phyloP scores from a whole-genome alignment of 108 stramenopile species.

The Fragilaria crotonensis region DNA sequence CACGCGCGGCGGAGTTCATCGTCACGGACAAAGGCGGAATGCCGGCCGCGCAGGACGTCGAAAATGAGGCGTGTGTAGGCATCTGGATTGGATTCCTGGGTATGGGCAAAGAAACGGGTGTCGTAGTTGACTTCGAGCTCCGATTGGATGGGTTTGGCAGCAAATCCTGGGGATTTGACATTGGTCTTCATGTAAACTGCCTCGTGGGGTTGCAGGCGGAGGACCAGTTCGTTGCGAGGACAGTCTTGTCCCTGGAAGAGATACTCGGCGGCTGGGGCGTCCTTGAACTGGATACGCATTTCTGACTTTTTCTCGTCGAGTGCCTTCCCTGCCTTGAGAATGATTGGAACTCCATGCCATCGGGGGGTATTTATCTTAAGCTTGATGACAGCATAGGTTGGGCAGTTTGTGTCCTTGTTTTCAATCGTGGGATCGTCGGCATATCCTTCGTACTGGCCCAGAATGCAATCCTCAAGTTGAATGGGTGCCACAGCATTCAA shows the following conservation, averaged over 20 bases:
- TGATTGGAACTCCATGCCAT: constrained; percentile 96
- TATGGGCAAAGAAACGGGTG: constrained; percentile 42
- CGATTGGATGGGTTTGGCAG: constrained; percentile 70
- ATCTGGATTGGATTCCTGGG: constrained; percentile 66
- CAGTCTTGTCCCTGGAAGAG: constrained; percentile 47
- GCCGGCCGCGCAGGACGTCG: constrained; percentile 88
- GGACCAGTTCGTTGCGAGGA: constrained; percentile 93
- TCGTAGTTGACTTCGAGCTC: constrained; percentile 93
- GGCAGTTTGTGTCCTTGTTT: constrained; percentile 82
- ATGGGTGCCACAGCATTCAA: constrained; percentile 77
- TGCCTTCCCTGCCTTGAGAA: constrained; percentile 96
- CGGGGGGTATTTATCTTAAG: constrained; percentile 88
- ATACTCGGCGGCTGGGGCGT: constrained; percentile 58
- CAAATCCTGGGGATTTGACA: constrained; percentile 91
- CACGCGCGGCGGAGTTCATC: constrained; percentile 93
- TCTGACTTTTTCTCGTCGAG: constrained; percentile 95
- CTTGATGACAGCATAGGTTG: constrained; percentile 86
- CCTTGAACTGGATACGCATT: constrained; percentile 92
- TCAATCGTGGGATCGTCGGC: constrained; percentile 83
- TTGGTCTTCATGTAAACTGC: constrained; percentile 95
- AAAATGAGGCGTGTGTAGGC: constrained; percentile 96
- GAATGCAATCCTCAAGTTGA: constrained; percentile 70
- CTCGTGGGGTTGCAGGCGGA: constrained; percentile 88
- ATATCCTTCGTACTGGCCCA: constrained; percentile 95
- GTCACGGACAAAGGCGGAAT: constrained; percentile 89